Evolutionary conservation across 352 stramenopile species (phyloP).

Genomic region (Globisporangium splendens): DNA sequence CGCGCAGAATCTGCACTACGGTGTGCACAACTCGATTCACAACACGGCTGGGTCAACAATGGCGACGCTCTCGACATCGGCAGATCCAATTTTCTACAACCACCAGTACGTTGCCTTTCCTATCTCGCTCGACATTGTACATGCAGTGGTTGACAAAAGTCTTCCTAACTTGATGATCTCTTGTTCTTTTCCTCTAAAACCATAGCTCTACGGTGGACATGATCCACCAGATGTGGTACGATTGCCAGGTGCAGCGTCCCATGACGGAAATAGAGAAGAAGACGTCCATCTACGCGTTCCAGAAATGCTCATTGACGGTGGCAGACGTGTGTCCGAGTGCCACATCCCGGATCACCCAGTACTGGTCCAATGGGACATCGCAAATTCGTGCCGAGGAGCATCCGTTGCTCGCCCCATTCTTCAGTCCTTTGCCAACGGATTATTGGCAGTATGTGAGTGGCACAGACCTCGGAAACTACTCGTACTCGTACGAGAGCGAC

Average conservation of each 20-base stretch:
- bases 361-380: conserved; percentile 22
- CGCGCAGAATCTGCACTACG: conserved; percentile 54
- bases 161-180: not conserved
- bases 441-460: conserved; percentile 60
- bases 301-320: conserved; percentile 25
- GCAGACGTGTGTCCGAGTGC: conserved; percentile 27
- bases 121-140: no score
- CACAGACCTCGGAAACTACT: conserved; percentile 44
- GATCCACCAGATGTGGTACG: conserved; percentile 60
- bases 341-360: conserved; percentile 46
- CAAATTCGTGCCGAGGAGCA: conserved; percentile 38
- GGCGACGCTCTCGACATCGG: conserved; percentile 36
- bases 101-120: conserved; percentile 53
- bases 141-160: no score
- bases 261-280: conserved; percentile 58
- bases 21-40: conserved; percentile 68
- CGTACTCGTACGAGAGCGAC: conserved; percentile 65
- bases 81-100: conserved; percentile 73
- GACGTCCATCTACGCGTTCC: conserved; percentile 43
- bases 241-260: conserved; percentile 53
- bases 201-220: conserved; percentile 53
- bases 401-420: conserved; percentile 41
- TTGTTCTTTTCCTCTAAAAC: not conserved
- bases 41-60: conserved; percentile 46
- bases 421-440: conserved; percentile 43